phyloP scores from a whole-genome alignment of 495 filamentous ascomycete genomes.

The Hypomontagnella submonticulosa region DNA sequence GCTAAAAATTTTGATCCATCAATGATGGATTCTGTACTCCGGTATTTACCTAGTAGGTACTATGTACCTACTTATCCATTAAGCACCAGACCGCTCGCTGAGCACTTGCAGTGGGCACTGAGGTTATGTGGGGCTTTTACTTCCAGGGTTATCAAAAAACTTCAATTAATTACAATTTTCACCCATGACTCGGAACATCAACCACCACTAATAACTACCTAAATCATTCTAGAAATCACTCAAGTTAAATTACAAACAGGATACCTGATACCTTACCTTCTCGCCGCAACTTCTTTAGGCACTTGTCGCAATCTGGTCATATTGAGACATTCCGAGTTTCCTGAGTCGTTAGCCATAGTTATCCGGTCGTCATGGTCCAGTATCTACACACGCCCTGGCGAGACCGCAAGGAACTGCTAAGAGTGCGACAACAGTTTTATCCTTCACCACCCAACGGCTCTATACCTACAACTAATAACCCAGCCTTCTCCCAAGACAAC shows the following conservation, averaged over 20 bases:
- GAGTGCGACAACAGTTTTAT: conserved; percentile 75
- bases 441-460: conserved; percentile 42
- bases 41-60: too few species aligned
- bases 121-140: conserved; percentile 12
- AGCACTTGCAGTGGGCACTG: too few species aligned
- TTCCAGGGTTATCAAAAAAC: too few species aligned
- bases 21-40: too few species aligned
- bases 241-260: conserved; percentile 23
- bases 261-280: background rate
- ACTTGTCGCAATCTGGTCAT: background rate
- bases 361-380: conserved; percentile 66
- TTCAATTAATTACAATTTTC: conserved; percentile 11
- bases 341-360: background rate
- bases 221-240: conserved; percentile 1
- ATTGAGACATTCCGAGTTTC: background rate
- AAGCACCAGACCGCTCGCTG: too few species aligned
- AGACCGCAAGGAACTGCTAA: conserved; percentile 69
- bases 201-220: conserved; percentile 1
- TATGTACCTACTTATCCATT: too few species aligned
- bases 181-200: conserved; percentile 1
- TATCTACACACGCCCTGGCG: conserved; percentile 87
- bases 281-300: background rate
- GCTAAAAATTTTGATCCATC: too few species aligned
- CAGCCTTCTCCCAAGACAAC: conserved; percentile 17
- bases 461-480: conserved; percentile 11